phyloP scores from a whole-genome alignment of 78 protist species.

The Bodo saltans region DNA sequence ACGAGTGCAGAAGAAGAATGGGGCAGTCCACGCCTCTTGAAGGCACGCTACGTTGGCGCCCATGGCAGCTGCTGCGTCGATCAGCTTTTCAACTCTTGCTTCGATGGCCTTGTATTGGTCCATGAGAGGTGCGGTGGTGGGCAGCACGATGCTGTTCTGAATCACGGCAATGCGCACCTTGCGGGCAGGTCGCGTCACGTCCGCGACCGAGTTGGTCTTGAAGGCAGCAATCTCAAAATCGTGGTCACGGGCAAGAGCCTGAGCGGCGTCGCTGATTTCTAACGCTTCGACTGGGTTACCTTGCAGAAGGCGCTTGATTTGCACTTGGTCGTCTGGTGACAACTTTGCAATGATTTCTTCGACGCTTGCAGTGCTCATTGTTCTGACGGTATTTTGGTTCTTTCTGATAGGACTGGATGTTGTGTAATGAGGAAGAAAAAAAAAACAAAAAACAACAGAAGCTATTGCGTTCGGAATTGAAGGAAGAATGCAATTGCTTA shows the following conservation, averaged over 20 bases:
- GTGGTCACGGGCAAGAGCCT: conserved; percentile 35
- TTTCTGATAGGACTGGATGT: background rate
- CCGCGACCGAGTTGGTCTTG: conserved; percentile 12
- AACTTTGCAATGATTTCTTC: background rate
- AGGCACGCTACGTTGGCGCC: conserved; percentile 84
- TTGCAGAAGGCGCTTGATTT: background rate
- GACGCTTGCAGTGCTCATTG: background rate
- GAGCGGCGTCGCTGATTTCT: conserved; percentile 35
- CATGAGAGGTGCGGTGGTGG: conserved; percentile 69
- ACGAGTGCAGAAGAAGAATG: conserved; percentile 89
- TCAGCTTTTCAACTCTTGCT: conserved; percentile 55
- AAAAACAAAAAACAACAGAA: background rate
- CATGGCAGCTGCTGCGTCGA: conserved; percentile 73
- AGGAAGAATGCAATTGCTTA: too few species aligned
- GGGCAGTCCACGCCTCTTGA: conserved; percentile 90
- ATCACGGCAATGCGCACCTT: conserved; percentile 75
- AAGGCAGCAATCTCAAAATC: conserved; percentile 51
- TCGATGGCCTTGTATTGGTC: conserved; percentile 63
- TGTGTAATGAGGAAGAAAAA: background rate
- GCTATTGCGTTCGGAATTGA: background rate
- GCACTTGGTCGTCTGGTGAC: background rate
- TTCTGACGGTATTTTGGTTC: background rate
- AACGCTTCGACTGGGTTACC: background rate
- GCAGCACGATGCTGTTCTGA: conserved; percentile 70
- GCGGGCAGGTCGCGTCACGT: conserved; percentile 55